phyloP scores from a whole-genome alignment of 2,329 filamentous ascomycete genomes.

The Fusarium sublunatum region DNA sequence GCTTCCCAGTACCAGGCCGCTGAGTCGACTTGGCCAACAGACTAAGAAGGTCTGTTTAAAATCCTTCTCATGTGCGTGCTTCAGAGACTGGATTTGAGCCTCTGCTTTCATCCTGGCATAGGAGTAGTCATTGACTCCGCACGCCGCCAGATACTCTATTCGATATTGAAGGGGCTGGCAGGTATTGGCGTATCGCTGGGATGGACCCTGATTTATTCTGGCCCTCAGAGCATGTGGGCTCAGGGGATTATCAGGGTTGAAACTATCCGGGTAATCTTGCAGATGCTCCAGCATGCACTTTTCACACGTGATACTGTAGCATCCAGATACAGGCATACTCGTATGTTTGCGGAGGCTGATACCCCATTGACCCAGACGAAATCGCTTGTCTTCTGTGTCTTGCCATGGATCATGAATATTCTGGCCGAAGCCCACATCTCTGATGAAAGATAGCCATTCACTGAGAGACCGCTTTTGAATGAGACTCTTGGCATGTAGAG shows the following conservation, averaged over 20 bases:
- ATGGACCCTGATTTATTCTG: not conserved
- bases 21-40: not conserved
- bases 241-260: not conserved
- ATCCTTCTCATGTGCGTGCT: not conserved
- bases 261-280: not conserved
- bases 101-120: not conserved
- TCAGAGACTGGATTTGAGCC: not conserved
- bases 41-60: not conserved
- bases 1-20: constrained; percentile 1
- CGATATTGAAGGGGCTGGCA: not conserved
- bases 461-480: not conserved
- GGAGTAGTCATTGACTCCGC: not conserved
- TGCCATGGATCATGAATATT: not conserved
- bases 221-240: not conserved
- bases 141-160: not conserved
- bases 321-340: not conserved
- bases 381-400: not conserved
- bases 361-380: not conserved
- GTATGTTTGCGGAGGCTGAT: not conserved
- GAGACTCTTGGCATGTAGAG: not conserved
- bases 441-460: constrained; percentile 3
- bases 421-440: constrained; percentile 1
- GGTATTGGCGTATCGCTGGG: not conserved
- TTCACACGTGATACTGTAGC: not conserved
- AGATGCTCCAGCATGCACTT: not conserved